Evolutionary conservation across 495 filamentous ascomycete genomes (phyloP).

Genomic region (Podospora pseudoanserina): DNA sequence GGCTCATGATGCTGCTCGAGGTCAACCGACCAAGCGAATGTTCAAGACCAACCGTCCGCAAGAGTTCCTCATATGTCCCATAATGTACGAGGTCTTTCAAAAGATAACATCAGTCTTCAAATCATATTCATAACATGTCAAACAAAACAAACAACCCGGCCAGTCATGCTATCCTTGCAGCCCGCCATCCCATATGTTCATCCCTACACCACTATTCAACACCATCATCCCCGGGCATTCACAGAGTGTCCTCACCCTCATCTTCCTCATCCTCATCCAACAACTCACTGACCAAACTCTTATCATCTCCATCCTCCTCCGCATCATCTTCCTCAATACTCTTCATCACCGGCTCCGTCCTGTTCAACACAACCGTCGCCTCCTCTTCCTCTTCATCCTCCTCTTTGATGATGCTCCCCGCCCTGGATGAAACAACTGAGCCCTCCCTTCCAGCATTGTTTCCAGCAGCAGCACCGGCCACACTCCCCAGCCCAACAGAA

Average conservation of each 20-base stretch:
- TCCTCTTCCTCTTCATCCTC: conserved; percentile 23
- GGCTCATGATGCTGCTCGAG: not conserved
- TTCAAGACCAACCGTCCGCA: not conserved
- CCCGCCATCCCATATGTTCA: not conserved
- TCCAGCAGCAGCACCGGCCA: conserved; percentile 19
- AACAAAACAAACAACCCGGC: not conserved
- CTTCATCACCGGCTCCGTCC: conserved; percentile 3
- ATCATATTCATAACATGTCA: not conserved
- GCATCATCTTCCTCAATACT: not conserved
- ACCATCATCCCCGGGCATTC: not conserved
- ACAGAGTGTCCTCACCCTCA: conserved; percentile 1
- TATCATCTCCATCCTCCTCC: not conserved
- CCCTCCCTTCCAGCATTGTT: not conserved
- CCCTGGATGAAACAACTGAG: conserved; percentile 3
- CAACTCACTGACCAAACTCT: conserved; percentile 10
- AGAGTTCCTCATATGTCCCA: too few relatives aligned
- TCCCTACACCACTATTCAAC: not conserved
- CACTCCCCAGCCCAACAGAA: conserved; percentile 23
- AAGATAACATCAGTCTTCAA: not conserved
- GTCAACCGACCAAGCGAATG: not conserved
- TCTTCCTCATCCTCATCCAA: conserved; percentile 9
- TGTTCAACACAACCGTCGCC: conserved; percentile 7
- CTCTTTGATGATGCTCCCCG: conserved; percentile 19
- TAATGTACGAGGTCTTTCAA: too few relatives aligned
- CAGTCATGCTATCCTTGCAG: not conserved